Conservation (phyloP, 768 basidiomycete genomes). For the Candolleomyces eurysporus region DNA sequence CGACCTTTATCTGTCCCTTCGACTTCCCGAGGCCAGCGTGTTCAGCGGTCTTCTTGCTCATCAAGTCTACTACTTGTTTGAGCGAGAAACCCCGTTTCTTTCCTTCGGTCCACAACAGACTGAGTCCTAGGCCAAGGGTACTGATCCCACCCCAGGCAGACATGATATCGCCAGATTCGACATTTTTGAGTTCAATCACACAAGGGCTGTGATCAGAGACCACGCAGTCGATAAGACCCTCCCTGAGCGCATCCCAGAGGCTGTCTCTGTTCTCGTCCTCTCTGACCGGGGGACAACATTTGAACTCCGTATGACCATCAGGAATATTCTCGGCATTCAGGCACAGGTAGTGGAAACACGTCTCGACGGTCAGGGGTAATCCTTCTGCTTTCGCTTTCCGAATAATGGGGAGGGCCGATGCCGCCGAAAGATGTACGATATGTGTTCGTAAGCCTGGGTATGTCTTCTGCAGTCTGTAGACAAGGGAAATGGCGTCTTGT, state of each 20-base stretch:
- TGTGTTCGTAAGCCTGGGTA: constrained; percentile 79
- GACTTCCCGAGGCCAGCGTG: constrained; percentile 68
- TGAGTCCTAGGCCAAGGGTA: constrained; percentile 85
- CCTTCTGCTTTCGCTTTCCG: constrained; percentile 63
- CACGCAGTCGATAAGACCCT: constrained; percentile 86
- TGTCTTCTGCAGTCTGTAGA: constrained; percentile 58
- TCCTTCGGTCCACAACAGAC: constrained; percentile 87
- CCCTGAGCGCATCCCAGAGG: constrained; percentile 79
- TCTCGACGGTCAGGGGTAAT: constrained; percentile 85
- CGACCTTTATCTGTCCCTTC: constrained; percentile 75
- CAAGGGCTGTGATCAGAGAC: constrained; percentile 98
- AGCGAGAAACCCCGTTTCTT: constrained; percentile 56
- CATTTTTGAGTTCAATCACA: constrained; percentile 72
- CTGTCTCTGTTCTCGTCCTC: constrained; percentile 65
- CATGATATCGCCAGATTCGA: constrained; percentile 81
- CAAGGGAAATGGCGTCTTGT: constrained; percentile 74
- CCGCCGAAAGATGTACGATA: constrained; percentile 93
- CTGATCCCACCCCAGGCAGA: constrained; percentile 94
- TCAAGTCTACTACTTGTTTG: constrained; percentile 71
- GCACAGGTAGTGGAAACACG: constrained; percentile 95
- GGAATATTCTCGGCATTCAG: constrained; percentile 74
- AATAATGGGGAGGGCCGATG: constrained; percentile 76
- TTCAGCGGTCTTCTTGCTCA: constrained; percentile 66
- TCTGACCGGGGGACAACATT: constrained; percentile 95
- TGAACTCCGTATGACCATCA: constrained; percentile 78